phyloP scores from a whole-genome alignment of 768 basidiomycete species.

The Trametes gibbosa region DNA sequence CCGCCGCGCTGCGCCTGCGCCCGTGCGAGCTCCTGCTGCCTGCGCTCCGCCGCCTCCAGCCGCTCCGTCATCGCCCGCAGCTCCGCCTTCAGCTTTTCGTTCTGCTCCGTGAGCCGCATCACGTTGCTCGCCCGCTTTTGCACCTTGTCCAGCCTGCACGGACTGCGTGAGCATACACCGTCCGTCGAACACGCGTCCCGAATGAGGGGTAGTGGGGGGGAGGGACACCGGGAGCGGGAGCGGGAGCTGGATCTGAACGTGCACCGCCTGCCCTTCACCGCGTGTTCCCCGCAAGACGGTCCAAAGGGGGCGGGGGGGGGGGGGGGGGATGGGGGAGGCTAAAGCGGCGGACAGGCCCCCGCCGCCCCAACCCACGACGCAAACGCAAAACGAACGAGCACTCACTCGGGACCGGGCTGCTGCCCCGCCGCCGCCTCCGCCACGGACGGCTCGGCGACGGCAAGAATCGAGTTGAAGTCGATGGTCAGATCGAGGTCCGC shows the following conservation, averaged over 20 bases:
- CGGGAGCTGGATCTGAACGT: too few species aligned
- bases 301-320: background rate
- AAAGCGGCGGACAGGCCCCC: background rate
- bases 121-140: conserved; percentile 79
- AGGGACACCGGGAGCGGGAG: too few species aligned
- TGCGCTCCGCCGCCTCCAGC: conserved; percentile 71
- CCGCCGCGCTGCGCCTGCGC: conserved; percentile 12
- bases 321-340: too few species aligned
- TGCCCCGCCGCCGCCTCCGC: background rate
- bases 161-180: background rate
- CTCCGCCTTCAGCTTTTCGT: conserved; percentile 74
- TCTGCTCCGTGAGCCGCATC: conserved; percentile 72
- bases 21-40: conserved; percentile 46
- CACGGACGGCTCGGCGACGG: too few species aligned
- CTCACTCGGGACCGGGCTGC: conserved; percentile 2
- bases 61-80: conserved; percentile 72
- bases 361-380: background rate
- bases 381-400: background rate
- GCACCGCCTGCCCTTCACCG: background rate
- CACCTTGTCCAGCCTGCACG: conserved; percentile 31
- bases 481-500: conserved; percentile 28
- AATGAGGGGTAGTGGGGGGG: background rate
- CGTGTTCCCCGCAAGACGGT: background rate
- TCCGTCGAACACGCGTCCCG: background rate
- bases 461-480: conserved; percentile 29